Base-by-base conservation (phyloP, 768 basidiomycete species). In the Xerocomellus amylosporus region DNA sequence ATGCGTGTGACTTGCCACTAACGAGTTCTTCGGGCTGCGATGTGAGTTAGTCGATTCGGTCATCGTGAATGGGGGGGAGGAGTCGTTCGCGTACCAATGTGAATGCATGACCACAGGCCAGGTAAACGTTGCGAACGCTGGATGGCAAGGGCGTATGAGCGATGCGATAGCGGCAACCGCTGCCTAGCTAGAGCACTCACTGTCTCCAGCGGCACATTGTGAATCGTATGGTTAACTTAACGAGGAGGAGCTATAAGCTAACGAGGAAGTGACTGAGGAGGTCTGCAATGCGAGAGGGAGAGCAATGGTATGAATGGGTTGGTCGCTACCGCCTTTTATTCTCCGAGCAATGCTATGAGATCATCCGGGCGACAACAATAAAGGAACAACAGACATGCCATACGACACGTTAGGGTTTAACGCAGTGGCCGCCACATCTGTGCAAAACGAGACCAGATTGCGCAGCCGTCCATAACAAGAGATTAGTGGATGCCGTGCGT, bases 151-250 rank as follows among this genome's bases (percentile, higher is more conserved):
- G 38, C n/a, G 3, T 8, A 19, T 53, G 33, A 62, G 43, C 44
- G 22, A 58, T 24, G 40, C 33, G 8, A 34, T 26, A 48, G n/a
- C 20, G 46, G 31, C 31, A 20, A 37, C 31, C 33, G 19, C 30
- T 3, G 15, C 10, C 5, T 19, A 38, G 24, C 12, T 6, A 20
- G 20, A 12, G 20, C 5, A 75, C 79, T 68, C 61, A 84, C 82
- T 77, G 80, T 71, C 82, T 79, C 64, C 71, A 75, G 62, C 73
- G 74, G 68, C 82, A 84, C 82, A 84, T 83, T 15, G 33, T 68
- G 47, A 36, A 12, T 54, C 31, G 48, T 42, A 53, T 42, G 34
- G 24, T 30, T 5, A 40, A 37, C 15, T 28, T 38, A 28, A 38
- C 14, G 44, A 41, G 42, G 51, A 40, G n/a, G 38, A 31, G 43